Conservation (phyloP, 1,139 yeast genomes). For the Lodderomyces orthopsilosis region DNA sequence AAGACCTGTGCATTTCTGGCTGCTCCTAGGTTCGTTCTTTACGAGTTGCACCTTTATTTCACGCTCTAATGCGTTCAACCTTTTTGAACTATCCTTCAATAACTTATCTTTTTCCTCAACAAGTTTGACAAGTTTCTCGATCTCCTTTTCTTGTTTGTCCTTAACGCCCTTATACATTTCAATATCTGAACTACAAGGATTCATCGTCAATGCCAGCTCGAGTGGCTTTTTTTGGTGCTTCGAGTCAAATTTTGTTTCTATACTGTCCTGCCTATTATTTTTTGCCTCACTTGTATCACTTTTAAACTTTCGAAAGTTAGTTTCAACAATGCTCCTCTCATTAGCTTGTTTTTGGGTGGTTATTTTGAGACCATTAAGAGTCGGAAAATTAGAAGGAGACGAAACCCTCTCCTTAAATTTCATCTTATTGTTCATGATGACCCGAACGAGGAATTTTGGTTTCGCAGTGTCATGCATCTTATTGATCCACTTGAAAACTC, state of each 20-base stretch:
- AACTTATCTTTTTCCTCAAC: background rate
- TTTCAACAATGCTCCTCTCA: background rate
- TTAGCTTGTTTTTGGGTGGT: background rate
- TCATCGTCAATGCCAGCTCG: background rate
- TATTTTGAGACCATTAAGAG: background rate
- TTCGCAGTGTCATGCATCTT: conserved; percentile 21
- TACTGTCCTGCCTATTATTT: background rate
- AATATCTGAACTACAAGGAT: background rate
- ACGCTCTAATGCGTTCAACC: background rate
- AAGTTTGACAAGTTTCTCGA: background rate
- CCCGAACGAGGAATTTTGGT: conserved; percentile 33
- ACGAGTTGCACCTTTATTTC: background rate
- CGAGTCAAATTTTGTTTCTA: background rate
- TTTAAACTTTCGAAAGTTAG: background rate
- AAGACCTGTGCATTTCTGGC: background rate
- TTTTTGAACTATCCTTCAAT: background rate
- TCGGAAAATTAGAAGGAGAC: background rate
- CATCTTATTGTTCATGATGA: conserved; percentile 21
- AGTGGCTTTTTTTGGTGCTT: background rate
- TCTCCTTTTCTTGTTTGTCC: background rate
- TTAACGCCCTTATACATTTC: background rate
- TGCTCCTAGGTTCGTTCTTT: background rate
- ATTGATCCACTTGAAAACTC: conserved; percentile 33
- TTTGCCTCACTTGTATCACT: background rate
- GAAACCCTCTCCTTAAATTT: conserved; percentile 10